phyloP scores from a whole-genome alignment of 2,329 filamentous ascomycete genomes.

The Curvularia hawaiiensis region DNA sequence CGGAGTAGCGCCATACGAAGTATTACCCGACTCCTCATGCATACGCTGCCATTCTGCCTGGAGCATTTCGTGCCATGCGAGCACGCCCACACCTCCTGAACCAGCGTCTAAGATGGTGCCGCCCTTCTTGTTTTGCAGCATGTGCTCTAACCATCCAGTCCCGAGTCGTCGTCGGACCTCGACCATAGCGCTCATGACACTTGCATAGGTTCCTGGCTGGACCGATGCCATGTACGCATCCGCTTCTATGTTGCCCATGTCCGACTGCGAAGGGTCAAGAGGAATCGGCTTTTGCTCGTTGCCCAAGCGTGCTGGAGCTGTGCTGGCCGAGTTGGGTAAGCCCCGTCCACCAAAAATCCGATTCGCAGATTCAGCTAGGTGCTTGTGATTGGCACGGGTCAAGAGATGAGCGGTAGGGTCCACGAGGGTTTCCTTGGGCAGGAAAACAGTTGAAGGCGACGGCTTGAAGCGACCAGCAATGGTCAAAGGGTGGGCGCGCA shows the following conservation, averaged over 20 bases:
- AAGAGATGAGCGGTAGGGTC: slow-evolving; percentile 73
- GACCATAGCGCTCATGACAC: slow-evolving; percentile 68
- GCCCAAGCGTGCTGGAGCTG: slow-evolving; percentile 58
- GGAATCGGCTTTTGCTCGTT: slow-evolving; percentile 68
- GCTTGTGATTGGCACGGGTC: slow-evolving; percentile 67
- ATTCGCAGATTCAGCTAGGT: slow-evolving; percentile 75
- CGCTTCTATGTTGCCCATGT: slow-evolving; percentile 76
- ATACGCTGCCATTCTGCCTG: slow-evolving; percentile 81
- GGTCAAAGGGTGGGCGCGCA: slow-evolving; percentile 76
- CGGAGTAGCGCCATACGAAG: slow-evolving; percentile 49
- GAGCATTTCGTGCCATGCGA: slow-evolving; percentile 79
- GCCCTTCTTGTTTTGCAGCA: slow-evolving; percentile 65
- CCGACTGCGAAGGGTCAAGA: slow-evolving; percentile 65
- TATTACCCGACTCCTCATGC: slow-evolving; percentile 46
- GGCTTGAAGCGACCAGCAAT: slow-evolving; percentile 75
- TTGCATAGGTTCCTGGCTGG: slow-evolving; percentile 73
- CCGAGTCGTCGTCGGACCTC: slow-evolving; percentile 78
- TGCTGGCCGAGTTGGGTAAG: slow-evolving; percentile 78
- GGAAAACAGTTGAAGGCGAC: slow-evolving; percentile 72
- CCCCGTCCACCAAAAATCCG: slow-evolving; percentile 75
- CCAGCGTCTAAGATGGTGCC: slow-evolving; percentile 75
- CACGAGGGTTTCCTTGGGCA: slow-evolving; percentile 73
- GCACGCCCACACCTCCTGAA: slow-evolving; percentile 71
- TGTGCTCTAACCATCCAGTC: slow-evolving; percentile 68
- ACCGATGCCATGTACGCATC: slow-evolving; percentile 73